These are phyloP conservation scores for Stenocarpella maydis DNA, from an alignment of 2,329 filamentous ascomycete species.

Conservation along the genomic window DNA sequence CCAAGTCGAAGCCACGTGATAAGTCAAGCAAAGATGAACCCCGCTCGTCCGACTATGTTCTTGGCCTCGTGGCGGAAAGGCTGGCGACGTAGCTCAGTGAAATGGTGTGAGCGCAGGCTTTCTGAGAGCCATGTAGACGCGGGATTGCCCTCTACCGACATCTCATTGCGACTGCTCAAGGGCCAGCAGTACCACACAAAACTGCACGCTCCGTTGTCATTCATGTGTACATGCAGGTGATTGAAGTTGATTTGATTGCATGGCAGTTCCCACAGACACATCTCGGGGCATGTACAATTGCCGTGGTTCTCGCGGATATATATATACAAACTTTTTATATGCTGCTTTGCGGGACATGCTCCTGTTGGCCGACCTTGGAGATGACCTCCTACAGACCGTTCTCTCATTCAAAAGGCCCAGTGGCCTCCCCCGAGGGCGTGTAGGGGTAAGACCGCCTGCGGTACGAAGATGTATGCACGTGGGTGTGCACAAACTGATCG, in stretches of 20 bases:
- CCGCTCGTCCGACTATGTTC: background rate
- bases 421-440: background rate
- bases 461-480: background rate
- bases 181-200: too few species aligned
- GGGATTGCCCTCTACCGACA: background rate
- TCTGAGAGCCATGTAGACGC: background rate
- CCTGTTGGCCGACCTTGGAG: background rate
- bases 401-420: background rate
- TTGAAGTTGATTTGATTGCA: background rate
- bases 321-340: background rate
- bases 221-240: background rate
- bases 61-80: too few species aligned
- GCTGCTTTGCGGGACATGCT: background rate
- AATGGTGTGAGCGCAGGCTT: background rate
- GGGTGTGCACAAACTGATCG: background rate
- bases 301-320: slow-evolving; percentile 6
- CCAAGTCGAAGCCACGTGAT: slow-evolving; percentile 9
- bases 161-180: too few species aligned
- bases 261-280: background rate
- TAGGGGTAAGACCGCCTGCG: slow-evolving; percentile 1
- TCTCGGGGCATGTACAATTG: background rate
- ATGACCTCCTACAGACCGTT: background rate
- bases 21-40: background rate
- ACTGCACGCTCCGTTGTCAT: background rate
- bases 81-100: background rate